phyloP scores from a whole-genome alignment of 208 protist genomes.

The Trypanosoma theileri region DNA sequence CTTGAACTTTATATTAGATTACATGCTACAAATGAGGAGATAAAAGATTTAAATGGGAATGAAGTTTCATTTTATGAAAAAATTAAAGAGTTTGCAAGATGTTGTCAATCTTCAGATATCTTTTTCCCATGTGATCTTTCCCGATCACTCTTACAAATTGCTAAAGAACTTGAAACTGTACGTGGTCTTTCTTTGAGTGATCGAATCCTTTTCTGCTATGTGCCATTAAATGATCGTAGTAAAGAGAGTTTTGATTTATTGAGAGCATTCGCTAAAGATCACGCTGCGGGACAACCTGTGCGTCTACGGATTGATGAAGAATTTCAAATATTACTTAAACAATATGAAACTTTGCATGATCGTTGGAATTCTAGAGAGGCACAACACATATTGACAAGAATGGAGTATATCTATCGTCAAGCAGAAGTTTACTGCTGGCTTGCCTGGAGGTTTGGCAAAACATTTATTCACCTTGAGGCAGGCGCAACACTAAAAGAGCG shows the following conservation, averaged over 20 bases:
- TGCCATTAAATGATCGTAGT: slow-evolving; percentile 64
- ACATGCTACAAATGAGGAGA: slow-evolving; percentile 18
- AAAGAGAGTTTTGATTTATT: slow-evolving; percentile 48
- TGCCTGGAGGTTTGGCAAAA: slow-evolving; percentile 76
- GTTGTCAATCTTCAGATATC: slow-evolving; percentile 34
- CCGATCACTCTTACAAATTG: slow-evolving; percentile 63
- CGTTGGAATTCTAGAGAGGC: neutral
- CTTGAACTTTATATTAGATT: slow-evolving; percentile 68
- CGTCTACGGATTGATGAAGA: slow-evolving; percentile 43
- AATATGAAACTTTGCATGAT: slow-evolving; percentile 4
- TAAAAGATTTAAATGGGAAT: neutral
- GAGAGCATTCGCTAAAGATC: slow-evolving; percentile 48
- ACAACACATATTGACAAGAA: slow-evolving; percentile 15
- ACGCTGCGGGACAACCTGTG: slow-evolving; percentile 41
- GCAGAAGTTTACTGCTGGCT: slow-evolving; percentile 89
- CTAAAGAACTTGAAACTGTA: slow-evolving; percentile 55
- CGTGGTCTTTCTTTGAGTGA: slow-evolving; percentile 46
- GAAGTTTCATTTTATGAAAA: slow-evolving; percentile 35
- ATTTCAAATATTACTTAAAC: slow-evolving; percentile 22
- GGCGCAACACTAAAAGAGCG: slow-evolving; percentile 44
- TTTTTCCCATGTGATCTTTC: slow-evolving; percentile 80
- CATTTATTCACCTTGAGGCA: slow-evolving; percentile 58
- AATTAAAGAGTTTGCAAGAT: slow-evolving; percentile 40
- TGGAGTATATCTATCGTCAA: slow-evolving; percentile 60
- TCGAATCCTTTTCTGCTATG: slow-evolving; percentile 75